Evolutionary conservation across 2,329 filamentous ascomycete genomes (phyloP).

Genomic region (Ophiostoma populinum): DNA sequence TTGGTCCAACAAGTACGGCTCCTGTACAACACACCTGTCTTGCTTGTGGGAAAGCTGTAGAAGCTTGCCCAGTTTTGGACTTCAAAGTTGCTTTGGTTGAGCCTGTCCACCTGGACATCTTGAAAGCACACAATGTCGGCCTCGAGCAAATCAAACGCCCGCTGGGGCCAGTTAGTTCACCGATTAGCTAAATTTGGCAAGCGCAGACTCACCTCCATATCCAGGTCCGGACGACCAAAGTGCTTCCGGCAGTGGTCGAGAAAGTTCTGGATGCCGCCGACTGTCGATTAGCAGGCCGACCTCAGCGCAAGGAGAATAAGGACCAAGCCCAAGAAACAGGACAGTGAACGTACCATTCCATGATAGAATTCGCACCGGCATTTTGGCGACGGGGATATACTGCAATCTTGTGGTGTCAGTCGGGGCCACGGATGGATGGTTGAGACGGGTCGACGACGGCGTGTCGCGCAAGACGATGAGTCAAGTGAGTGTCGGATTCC

Average conservation of each 20-base stretch:
- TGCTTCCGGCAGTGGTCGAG: no score
- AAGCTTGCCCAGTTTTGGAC: constrained; percentile 91
- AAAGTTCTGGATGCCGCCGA: constrained; percentile 66
- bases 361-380: constrained; percentile 66
- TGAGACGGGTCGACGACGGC: no score
- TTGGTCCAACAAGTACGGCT: no score
- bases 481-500: no score
- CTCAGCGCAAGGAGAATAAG: background rate
- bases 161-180: no score
- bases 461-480: no score
- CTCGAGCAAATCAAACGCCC: constrained; percentile 88
- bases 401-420: no score
- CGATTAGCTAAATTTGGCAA: background rate
- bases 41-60: constrained; percentile 82
- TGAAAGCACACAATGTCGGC: constrained; percentile 91
- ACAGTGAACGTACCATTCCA: constrained; percentile 50
- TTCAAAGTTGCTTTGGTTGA: constrained; percentile 72
- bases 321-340: no score
- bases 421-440: no score
- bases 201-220: constrained; percentile 44
- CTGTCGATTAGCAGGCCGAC: background rate
- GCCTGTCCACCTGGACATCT: constrained; percentile 92
- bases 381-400: no score
- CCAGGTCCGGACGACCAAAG: no score
- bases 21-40: constrained; percentile 62